Percentiles rank a stretch among this genome's conserved stretches.
Conservation (phyloP, 2,329 filamentous ascomycete species). For the Neoarthrinium moseri region DNA sequence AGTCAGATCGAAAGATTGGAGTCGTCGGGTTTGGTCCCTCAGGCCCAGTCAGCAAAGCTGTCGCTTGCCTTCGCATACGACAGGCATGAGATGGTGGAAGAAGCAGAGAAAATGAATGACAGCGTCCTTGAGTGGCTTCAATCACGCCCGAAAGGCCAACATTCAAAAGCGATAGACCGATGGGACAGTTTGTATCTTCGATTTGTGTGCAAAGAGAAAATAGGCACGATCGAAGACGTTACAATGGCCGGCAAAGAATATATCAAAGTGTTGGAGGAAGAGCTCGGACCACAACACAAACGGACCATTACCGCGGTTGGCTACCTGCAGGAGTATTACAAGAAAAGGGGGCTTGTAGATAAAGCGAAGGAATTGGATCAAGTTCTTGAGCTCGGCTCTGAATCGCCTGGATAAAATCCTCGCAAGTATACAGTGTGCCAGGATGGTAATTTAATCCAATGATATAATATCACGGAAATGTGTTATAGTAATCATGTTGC, state of each 20-base stretch:
- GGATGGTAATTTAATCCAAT: too few species aligned
- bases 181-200: constrained; percentile 2
- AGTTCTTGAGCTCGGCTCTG: not conserved
- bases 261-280: not conserved
- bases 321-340: constrained; percentile 5
- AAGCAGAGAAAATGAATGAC: constrained; percentile 3
- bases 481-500: too few species aligned
- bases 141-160: not conserved
- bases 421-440: too few species aligned
- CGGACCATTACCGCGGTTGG: not conserved
- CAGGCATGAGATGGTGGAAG: not conserved
- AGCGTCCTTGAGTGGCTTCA: not conserved
- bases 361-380: constrained; percentile 1
- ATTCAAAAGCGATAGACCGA: not conserved
- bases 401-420: not conserved
- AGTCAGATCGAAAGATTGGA: constrained; percentile 1
- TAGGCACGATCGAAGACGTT: constrained; percentile 1
- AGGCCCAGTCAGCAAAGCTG: constrained; percentile 3
- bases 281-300: not conserved
- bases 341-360: not conserved
- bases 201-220: constrained; percentile 2
- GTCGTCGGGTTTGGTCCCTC: not conserved
- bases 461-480: too few species aligned
- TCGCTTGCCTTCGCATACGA: not conserved
- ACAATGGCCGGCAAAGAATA: not conserved